A percentile compares a stretch with the other conserved stretches of the same genome.
Conservation (phyloP, 2,329 filamentous ascomycete species). For the Trichoderma gracile region DNA sequence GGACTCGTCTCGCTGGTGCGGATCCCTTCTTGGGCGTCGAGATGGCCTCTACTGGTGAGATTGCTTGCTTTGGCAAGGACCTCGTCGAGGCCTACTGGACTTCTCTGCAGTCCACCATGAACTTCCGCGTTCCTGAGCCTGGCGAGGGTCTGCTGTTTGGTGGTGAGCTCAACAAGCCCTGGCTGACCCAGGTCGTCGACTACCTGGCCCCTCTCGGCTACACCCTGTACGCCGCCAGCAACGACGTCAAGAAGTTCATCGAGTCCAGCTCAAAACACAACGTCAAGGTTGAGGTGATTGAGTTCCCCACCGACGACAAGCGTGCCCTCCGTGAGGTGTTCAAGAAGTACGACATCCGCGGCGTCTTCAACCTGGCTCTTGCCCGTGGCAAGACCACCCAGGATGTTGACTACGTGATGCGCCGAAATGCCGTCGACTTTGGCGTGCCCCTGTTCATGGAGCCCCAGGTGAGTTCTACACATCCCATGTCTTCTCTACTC, state of each 20-base stretch:
- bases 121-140: constrained; percentile 94
- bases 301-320: constrained; percentile 97
- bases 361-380: constrained; percentile 92
- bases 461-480: constrained; percentile 69
- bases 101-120: constrained; percentile 95
- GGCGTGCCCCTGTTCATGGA: constrained; percentile 98
- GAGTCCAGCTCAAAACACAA: constrained; percentile 69
- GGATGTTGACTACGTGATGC: constrained; percentile 98
- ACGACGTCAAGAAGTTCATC: constrained; percentile 79
- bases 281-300: constrained; percentile 81
- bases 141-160: constrained; percentile 95
- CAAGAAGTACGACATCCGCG: constrained; percentile 92
- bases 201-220: constrained; percentile 87
- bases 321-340: constrained; percentile 91
- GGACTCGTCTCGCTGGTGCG: constrained; percentile 95
- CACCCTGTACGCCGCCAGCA: constrained; percentile 86
- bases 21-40: constrained; percentile 98
- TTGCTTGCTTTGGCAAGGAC: constrained; percentile 97
- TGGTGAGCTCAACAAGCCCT: constrained; percentile 71
- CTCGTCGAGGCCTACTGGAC: constrained; percentile 98
- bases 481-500: background rate
- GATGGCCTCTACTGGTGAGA: constrained; percentile 96
- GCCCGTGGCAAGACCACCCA: constrained; percentile 77
- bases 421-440: constrained; percentile 97
- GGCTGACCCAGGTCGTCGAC: constrained; percentile 78